Base-by-base conservation (phyloP, 2,329 filamentous ascomycete species). In the Phaeophleospora eucalypticola region DNA sequence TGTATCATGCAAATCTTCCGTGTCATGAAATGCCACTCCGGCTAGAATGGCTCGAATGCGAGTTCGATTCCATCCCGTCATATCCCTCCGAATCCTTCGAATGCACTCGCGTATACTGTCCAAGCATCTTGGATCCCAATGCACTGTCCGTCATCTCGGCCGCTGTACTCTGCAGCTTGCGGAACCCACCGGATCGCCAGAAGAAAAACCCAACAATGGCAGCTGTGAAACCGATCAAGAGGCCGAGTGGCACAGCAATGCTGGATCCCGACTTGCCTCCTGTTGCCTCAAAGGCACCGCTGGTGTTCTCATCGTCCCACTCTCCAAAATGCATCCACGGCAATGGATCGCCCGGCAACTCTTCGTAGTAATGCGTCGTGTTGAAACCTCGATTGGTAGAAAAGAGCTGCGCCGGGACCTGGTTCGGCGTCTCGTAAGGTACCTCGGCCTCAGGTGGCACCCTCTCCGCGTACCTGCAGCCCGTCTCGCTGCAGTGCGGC, bases 321-420 rank as follows among this genome's bases (percentile, higher is more conserved):
- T 12, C 16, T 4, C 10, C 29, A 10, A 6, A 18, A 8, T n/a
- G 18, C 9, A 16, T 17, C 40, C 32, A 6, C 3, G 40, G 40
- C 3, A 7, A 12, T 16, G 18, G 18, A 14, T 33, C 6, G 3
- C 14, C 18, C n/a, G 49, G 47, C 12, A 52, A 14, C 2, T 52
- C 45, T 19, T 44, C 36, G 45, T 66, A 67, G 45, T 67, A 67
- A n/a, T 58, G 48, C 33, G 49, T 55, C 9, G 65, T 66, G 45
- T 66, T 58, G 49, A 58, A 67, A 4, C 63, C 63, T 8, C 65
- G 58, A 35, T 63, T 60, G 9, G 60, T 51, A 3, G 58, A 63
- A 6, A 64, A 48, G 27, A 55, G 58, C n/a, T 53, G 46, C 27
- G 53, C 46, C n/a, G 52, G 51, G 19, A 60, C 53, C 12, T 49